phyloP scores from a whole-genome alignment of 108 stramenopile species.

The Skeletonema potamos region DNA sequence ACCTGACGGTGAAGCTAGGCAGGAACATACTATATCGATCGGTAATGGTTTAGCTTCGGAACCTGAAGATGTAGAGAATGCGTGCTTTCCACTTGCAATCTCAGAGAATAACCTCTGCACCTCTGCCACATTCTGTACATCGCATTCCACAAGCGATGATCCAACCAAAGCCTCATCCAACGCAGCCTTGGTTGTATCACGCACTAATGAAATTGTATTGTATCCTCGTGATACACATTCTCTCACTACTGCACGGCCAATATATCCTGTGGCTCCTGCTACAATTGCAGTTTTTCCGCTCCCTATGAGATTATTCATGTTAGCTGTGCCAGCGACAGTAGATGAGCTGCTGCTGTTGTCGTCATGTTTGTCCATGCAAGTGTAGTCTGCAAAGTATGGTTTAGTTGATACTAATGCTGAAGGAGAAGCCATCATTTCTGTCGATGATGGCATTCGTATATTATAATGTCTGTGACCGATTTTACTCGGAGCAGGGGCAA shows the following conservation, averaged over 20 bases:
- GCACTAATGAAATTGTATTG: conserved; percentile 52
- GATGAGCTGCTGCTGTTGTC: background rate
- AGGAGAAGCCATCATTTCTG: background rate
- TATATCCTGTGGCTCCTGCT: conserved; percentile 64
- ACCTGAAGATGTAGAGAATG: background rate
- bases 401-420: background rate
- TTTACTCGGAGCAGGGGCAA: background rate
- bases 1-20: conserved; percentile 81
- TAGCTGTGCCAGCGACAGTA: no score
- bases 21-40: conserved; percentile 53
- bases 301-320: background rate
- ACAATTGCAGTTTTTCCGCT: conserved; percentile 46
- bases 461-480: background rate
- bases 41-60: background rate
- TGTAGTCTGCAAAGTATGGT: background rate
- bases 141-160: conserved; percentile 26
- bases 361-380: background rate
- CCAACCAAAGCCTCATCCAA: conserved; percentile 21
- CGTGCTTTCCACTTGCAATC: conserved; percentile 19
- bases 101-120: conserved; percentile 22
- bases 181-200: conserved; percentile 20
- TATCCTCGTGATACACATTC: conserved; percentile 58
- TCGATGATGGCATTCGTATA: background rate
- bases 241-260: conserved; percentile 56
- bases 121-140: conserved; percentile 26